phyloP scores from a whole-genome alignment of 2,329 filamentous ascomycete genomes.

The Cladorrhinum sp. region DNA sequence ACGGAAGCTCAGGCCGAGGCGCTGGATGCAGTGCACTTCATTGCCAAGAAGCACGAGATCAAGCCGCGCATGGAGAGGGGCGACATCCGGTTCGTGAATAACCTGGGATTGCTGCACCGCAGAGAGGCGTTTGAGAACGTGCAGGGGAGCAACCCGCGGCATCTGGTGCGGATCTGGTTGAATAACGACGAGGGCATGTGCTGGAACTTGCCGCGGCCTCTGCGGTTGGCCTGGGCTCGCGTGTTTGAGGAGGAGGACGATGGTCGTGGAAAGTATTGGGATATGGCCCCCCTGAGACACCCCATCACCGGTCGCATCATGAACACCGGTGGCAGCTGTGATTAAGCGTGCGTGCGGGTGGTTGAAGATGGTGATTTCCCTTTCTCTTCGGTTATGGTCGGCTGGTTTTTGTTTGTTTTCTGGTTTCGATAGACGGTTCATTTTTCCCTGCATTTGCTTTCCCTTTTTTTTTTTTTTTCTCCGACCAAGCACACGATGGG shows the following conservation, averaged over 20 bases:
- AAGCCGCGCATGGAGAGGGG: constrained; percentile 28
- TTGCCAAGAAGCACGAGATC: constrained; percentile 30
- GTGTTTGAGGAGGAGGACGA: constrained; percentile 22
- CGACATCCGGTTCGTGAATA: constrained; percentile 30
- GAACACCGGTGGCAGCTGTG: constrained; percentile 19
- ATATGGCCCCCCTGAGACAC: constrained; percentile 18
- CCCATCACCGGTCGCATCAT: constrained; percentile 13
- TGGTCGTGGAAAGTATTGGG: constrained; percentile 16
- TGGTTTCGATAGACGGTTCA: background rate
- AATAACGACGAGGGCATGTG: constrained; percentile 26
- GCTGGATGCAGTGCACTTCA: constrained; percentile 30
- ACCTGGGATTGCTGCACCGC: constrained; percentile 26
- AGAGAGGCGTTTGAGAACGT: constrained; percentile 29
- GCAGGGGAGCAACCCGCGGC: constrained; percentile 18
- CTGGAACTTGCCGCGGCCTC: constrained; percentile 26
- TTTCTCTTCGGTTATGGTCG: background rate
- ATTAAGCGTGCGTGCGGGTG: constrained; percentile 8
- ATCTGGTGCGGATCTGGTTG: constrained; percentile 33
- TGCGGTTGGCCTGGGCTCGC: constrained; percentile 22
- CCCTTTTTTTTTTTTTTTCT: background rate
- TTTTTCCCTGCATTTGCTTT: background rate
- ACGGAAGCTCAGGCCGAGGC: constrained; percentile 31
- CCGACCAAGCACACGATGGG: background rate
- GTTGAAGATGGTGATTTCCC: background rate
- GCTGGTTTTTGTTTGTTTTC: background rate